Evolutionary conservation across 2,329 filamentous ascomycete genomes (phyloP).

Genomic region (Triangularia setosa): DNA sequence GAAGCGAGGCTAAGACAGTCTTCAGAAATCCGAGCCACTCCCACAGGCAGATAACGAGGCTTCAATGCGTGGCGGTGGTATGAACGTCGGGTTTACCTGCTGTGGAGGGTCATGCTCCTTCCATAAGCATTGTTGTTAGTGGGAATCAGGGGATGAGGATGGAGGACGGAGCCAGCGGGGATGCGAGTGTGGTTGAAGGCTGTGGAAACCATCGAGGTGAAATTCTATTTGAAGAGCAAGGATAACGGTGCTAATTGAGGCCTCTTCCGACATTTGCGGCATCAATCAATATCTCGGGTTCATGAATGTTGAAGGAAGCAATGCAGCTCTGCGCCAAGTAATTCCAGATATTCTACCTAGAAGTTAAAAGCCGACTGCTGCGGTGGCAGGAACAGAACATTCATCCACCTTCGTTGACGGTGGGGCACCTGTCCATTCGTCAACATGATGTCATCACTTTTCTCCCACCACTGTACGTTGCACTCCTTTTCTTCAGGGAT

Average conservation of each 20-base stretch:
- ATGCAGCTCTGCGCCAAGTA: not conserved
- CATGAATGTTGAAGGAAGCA: not conserved
- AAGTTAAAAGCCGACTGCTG: too few relatives aligned
- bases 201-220: not conserved
- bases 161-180: not conserved
- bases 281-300: too few relatives aligned
- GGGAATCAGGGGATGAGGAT: not conserved
- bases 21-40: conserved; percentile 16
- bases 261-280: too few relatives aligned
- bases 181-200: not conserved
- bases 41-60: conserved; percentile 16
- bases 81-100: conserved; percentile 24
- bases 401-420: not conserved
- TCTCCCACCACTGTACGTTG: not conserved
- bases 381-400: not conserved
- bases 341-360: not conserved
- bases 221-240: not conserved
- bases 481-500: not conserved
- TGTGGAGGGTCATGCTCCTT: conserved; percentile 22
- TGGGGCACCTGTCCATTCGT: not conserved
- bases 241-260: not conserved
- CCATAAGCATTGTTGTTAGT: conserved; percentile 21
- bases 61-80: conserved; percentile 22
- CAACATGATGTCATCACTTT: not conserved
- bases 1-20: not conserved